A percentile compares a stretch with the other conserved stretches of the same genome.
phyloP scores from a whole-genome alignment of 176 grass and related monocot species.

The Triticum timopheevii region DNA sequence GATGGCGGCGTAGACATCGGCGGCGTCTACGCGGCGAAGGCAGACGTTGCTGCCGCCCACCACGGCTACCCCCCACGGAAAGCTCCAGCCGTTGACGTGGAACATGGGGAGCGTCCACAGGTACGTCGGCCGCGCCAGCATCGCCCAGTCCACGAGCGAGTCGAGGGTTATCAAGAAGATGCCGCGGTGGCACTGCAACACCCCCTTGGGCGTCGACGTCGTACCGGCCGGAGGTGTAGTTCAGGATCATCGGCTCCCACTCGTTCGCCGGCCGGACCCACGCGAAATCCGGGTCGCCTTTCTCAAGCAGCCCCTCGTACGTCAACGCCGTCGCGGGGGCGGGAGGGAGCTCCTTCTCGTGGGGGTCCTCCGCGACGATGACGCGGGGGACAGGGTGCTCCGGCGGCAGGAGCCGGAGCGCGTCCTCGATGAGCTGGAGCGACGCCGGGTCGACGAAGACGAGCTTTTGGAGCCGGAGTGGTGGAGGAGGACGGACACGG shows the following conservation, averaged over 20 bases:
- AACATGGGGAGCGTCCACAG: constrained; percentile 93
- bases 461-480: constrained; percentile 72
- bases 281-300: constrained; percentile 56
- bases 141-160: constrained; percentile 59
- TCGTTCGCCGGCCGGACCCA: constrained; percentile 71
- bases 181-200: constrained; percentile 84
- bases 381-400: constrained; percentile 41
- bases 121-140: constrained; percentile 60
- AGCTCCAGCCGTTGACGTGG: constrained; percentile 73
- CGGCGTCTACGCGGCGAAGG: constrained; percentile 11
- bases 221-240: constrained; percentile 96
- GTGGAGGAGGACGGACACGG: constrained; percentile 64
- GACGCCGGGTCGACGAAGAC: constrained; percentile 57
- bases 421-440: constrained; percentile 26
- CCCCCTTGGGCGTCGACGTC: constrained; percentile 79
- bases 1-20: constrained; percentile 44
- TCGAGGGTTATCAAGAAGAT: constrained; percentile 64
- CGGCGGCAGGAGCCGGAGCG: constrained; percentile 45
- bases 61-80: no score
- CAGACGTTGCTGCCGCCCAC: no score
- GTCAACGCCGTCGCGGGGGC: constrained; percentile 16
- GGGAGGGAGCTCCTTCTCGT: constrained; percentile 34
- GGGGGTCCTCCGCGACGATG: constrained; percentile 56
- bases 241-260: constrained; percentile 83
- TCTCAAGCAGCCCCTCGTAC: constrained; percentile 60